Percentiles rank a stretch among this genome's conserved stretches.
These are phyloP conservation scores for Fulvia fulva DNA, from an alignment of 2,329 filamentous ascomycete species.

Conservation along the genomic window DNA sequence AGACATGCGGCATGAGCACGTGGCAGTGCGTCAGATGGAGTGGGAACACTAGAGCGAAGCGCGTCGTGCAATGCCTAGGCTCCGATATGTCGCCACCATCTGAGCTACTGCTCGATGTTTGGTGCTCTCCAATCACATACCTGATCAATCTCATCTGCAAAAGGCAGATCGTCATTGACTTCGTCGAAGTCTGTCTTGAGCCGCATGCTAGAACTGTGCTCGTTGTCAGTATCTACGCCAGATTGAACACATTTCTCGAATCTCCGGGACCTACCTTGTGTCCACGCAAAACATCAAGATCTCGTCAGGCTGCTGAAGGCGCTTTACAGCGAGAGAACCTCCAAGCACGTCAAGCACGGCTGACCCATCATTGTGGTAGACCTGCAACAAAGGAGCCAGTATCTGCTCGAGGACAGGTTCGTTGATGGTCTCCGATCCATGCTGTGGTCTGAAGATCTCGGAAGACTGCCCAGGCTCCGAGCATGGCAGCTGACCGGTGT, in stretches of 20 bases:
- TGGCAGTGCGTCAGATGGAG: too few species aligned
- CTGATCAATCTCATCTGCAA: slow-evolving; percentile 5
- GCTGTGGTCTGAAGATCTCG: slow-evolving; percentile 33
- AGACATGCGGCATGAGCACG: too few species aligned
- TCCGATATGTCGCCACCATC: too few species aligned
- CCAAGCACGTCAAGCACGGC: slow-evolving; percentile 36
- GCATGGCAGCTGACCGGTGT: slow-evolving; percentile 34
- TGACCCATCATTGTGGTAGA: slow-evolving; percentile 33
- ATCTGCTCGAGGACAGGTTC: slow-evolving; percentile 35
- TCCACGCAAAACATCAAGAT: slow-evolving; percentile 36
- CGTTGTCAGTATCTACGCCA: too few species aligned
- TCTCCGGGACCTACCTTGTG: too few species aligned
- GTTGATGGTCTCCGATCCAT: slow-evolving; percentile 33
- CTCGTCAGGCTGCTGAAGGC: slow-evolving; percentile 33
- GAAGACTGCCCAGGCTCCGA: slow-evolving; percentile 33
- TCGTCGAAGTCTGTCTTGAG: slow-evolving; percentile 31
- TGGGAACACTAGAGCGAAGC: too few species aligned
- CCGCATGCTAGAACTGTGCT: slow-evolving; percentile 32
- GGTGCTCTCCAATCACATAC: too few species aligned
- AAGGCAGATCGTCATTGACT: slow-evolving; percentile 20
- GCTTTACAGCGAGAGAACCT: slow-evolving; percentile 22
- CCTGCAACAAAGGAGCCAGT: slow-evolving; percentile 32
- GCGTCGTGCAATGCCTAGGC: too few species aligned
- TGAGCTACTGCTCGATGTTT: too few species aligned
- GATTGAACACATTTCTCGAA: too few species aligned